Evolutionary conservation across 805 yeast species (phyloP).

Genomic region (Pichia paraexigua): DNA sequence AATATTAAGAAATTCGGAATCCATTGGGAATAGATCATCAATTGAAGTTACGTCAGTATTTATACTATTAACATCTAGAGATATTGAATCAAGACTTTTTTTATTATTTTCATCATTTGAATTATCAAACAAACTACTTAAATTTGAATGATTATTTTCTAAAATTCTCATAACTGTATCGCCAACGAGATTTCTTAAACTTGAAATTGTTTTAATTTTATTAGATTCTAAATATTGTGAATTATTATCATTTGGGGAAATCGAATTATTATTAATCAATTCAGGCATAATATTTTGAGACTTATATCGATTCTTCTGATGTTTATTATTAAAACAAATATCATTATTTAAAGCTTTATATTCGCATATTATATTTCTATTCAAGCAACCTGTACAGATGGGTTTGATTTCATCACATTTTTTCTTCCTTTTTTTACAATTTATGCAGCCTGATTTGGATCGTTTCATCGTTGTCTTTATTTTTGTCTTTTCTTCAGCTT

Average conservation of each 20-base stretch:
- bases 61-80: neutral
- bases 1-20: slow-evolving; percentile 8
- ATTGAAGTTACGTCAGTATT: neutral
- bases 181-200: slow-evolving; percentile 9
- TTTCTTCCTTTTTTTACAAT: slow-evolving; percentile 24
- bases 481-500: neutral
- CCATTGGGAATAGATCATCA: slow-evolving; percentile 7
- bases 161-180: slow-evolving; percentile 12
- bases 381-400: slow-evolving; percentile 23
- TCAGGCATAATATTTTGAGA: neutral
- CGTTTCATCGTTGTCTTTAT: slow-evolving; percentile 8
- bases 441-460: slow-evolving; percentile 23
- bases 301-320: neutral
- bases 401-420: slow-evolving; percentile 26
- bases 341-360: slow-evolving; percentile 7
- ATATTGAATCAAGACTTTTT: too few species aligned
- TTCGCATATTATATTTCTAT: slow-evolving; percentile 16
- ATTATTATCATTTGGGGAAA: neutral
- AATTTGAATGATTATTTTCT: slow-evolving; percentile 7
- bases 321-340: neutral
- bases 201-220: slow-evolving; percentile 6
- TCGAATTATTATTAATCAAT: neutral
- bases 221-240: neutral
- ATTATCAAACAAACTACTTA: slow-evolving; percentile 6
- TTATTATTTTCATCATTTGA: neutral